Percentiles rank a stretch among this genome's conserved stretches.
Conservation (phyloP, 1,139 yeast genomes). For the Blastobotrys buckinghamii region DNA sequence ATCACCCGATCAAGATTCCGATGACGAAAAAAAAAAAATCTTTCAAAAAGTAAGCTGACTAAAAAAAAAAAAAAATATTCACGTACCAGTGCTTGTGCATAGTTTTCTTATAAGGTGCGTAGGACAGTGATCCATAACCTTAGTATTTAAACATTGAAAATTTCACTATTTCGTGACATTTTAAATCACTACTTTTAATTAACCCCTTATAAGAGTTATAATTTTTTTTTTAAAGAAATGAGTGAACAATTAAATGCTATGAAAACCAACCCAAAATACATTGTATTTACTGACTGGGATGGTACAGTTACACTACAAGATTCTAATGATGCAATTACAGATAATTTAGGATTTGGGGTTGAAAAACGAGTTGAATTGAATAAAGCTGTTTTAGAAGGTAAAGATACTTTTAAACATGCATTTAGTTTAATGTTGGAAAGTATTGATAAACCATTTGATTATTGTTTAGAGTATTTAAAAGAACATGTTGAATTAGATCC, state of each 20-base stretch:
- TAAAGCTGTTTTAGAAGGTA: slow-evolving; percentile 66
- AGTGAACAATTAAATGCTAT: slow-evolving; percentile 27
- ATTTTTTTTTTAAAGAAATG: too few species aligned
- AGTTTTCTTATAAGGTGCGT: too few species aligned
- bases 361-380: slow-evolving; percentile 62
- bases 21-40: too few species aligned
- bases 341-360: slow-evolving; percentile 79
- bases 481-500: slow-evolving; percentile 71
- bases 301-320: slow-evolving; percentile 94
- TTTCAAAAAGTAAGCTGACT: too few species aligned
- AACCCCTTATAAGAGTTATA: too few species aligned
- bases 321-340: slow-evolving; percentile 87
- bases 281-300: slow-evolving; percentile 95
- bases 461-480: slow-evolving; percentile 58
- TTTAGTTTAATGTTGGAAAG: slow-evolving; percentile 81
- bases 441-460: slow-evolving; percentile 66
- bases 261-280: slow-evolving; percentile 46
- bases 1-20: too few species aligned
- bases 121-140: too few species aligned
- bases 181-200: too few species aligned
- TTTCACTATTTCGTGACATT: too few species aligned
- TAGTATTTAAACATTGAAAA: too few species aligned
- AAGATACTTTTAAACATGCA: slow-evolving; percentile 64
- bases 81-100: too few species aligned
- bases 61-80: too few species aligned